Evolutionary conservation across 345 rosid genomes (phyloP).

Genomic region (Durio zibethinus): DNA sequence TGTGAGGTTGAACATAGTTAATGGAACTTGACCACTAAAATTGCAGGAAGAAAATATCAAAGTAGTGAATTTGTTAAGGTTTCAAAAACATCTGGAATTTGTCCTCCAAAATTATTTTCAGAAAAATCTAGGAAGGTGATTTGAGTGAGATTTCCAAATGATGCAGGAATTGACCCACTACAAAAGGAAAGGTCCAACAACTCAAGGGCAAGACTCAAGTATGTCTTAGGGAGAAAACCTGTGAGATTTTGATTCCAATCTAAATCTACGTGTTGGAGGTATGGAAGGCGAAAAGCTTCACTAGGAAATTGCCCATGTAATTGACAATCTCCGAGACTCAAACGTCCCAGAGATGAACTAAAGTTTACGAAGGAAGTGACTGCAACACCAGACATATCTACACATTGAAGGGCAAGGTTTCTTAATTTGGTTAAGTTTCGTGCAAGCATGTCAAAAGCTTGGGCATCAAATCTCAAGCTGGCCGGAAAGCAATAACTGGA

Average conservation of each 20-base stretch:
- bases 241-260: neutral
- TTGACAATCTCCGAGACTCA: neutral
- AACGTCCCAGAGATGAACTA: conserved; percentile 8
- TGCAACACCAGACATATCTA: neutral
- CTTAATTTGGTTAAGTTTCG: conserved; percentile 15
- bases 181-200: neutral
- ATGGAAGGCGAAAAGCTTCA: conserved; percentile 1
- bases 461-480: neutral
- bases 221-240: neutral
- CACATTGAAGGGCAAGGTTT: neutral
- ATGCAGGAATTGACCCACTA: neutral
- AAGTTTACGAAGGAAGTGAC: conserved; percentile 12
- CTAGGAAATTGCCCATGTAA: conserved; percentile 20
- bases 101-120: neutral
- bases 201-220: conserved; percentile 11
- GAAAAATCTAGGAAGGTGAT: neutral
- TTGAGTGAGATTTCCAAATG: neutral
- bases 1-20: conserved; percentile 4
- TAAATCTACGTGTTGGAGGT: neutral
- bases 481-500: no score
- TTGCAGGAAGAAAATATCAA: neutral
- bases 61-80: neutral
- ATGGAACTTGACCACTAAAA: conserved; percentile 25
- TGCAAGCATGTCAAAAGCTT: neutral
- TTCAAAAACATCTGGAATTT: neutral